Percentiles rank a stretch among this genome's conserved stretches.
These are phyloP conservation scores for Coelastrella sp. DNA, from an alignment of 139 green algal species.

Conservation along the genomic window DNA sequence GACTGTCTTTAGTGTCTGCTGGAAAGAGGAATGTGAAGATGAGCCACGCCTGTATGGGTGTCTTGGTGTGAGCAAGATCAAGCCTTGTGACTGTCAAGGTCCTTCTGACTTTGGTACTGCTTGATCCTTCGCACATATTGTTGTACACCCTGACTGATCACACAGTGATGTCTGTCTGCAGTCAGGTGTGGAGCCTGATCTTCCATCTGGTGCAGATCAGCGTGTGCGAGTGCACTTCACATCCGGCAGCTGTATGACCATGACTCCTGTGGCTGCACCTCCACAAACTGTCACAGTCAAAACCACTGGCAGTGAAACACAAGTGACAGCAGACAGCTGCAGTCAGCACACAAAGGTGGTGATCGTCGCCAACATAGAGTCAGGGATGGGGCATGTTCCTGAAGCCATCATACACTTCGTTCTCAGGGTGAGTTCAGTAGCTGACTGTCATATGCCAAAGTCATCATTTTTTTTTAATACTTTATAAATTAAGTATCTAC, in stretches of 20 bases:
- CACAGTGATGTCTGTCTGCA: background rate
- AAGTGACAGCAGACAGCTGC: background rate
- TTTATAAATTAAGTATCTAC: too few species aligned
- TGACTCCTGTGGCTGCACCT: conserved; percentile 19
- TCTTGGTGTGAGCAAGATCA: too few species aligned
- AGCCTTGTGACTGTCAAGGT: too few species aligned
- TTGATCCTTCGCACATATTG: background rate
- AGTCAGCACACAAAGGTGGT: conserved; percentile 64
- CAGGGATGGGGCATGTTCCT: conserved; percentile 2
- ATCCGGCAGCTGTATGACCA: conserved; percentile 35
- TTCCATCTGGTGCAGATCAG: conserved; percentile 19
- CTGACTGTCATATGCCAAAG: too few species aligned
- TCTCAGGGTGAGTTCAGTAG: conserved; percentile 22
- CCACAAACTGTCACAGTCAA: background rate
- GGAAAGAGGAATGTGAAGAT: too few species aligned
- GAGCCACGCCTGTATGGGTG: too few species aligned
- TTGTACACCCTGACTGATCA: too few species aligned
- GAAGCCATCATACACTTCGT: conserved; percentile 47
- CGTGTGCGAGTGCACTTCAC: conserved; percentile 28
- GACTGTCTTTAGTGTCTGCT: background rate
- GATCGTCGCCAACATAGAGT: conserved; percentile 31
- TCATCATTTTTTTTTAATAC: too few species aligned
- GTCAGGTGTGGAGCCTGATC: conserved; percentile 3
- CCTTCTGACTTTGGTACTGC: too few species aligned
- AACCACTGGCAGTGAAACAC: conserved; percentile 1